phyloP scores from a whole-genome alignment of 257 asterid species.

The Thymus mandschuricus region DNA sequence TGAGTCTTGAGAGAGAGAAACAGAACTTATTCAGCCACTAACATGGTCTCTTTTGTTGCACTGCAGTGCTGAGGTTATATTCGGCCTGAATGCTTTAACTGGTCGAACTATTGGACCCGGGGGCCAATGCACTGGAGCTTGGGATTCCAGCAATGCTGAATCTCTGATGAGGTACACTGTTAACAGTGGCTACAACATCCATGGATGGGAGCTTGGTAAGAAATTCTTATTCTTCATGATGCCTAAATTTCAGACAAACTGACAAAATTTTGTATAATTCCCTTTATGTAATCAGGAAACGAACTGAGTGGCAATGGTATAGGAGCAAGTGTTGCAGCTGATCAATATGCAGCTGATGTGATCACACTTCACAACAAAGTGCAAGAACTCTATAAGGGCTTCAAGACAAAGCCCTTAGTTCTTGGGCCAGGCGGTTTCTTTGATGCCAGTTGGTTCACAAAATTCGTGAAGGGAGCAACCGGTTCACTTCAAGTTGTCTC shows the following conservation, averaged over 20 bases:
- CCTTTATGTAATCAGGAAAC: slow-evolving; percentile 53
- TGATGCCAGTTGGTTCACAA: slow-evolving; percentile 62
- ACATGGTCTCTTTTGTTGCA: neutral
- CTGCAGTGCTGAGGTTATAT: slow-evolving; percentile 68
- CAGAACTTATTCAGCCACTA: neutral
- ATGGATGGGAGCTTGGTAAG: slow-evolving; percentile 96
- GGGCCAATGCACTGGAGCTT: slow-evolving; percentile 58
- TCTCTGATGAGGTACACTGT: slow-evolving; percentile 68
- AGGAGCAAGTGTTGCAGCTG: slow-evolving; percentile 70
- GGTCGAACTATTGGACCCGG: slow-evolving; percentile 54
- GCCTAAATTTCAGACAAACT: slow-evolving; percentile 4
- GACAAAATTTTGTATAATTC: neutral
- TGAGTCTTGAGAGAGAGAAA: neutral
- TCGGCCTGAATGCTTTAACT: slow-evolving; percentile 75
- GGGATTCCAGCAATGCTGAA: slow-evolving; percentile 81
- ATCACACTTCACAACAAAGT: slow-evolving; percentile 47
- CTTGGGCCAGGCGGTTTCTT: slow-evolving; percentile 93
- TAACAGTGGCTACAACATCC: slow-evolving; percentile 46
- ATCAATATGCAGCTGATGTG: slow-evolving; percentile 63
- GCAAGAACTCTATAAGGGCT: slow-evolving; percentile 54
- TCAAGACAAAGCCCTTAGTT: slow-evolving; percentile 53
- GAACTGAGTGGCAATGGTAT: slow-evolving; percentile 82
- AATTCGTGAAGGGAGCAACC: slow-evolving; percentile 45
- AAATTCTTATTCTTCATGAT: neutral
- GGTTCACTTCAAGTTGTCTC: slow-evolving; percentile 66